Evolutionary conservation across 768 basidiomycete genomes (phyloP).

Genomic region (Suillus variegatus): DNA sequence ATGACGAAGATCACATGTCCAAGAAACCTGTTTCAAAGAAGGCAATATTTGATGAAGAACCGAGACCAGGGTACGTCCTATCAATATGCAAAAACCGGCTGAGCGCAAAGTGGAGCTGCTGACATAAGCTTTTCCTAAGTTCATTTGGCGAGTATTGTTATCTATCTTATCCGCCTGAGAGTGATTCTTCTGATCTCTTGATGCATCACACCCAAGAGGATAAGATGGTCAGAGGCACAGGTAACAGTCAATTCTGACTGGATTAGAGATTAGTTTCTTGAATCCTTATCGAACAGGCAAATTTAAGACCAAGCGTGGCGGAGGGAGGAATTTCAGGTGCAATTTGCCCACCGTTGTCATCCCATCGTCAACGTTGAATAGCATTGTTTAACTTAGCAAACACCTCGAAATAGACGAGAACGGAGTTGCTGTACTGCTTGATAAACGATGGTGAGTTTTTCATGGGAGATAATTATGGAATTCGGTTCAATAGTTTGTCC

Average conservation of each 20-base stretch:
- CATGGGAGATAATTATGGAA: not conserved
- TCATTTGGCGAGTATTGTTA: not conserved
- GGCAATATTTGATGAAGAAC: slow-evolving; percentile 2
- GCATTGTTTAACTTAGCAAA: slow-evolving; percentile 42
- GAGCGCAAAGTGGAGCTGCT: slow-evolving; percentile 1
- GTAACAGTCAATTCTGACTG: slow-evolving; percentile 10
- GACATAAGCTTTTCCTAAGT: slow-evolving; percentile 18
- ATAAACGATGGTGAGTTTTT: slow-evolving; percentile 44
- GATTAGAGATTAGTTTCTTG: no score
- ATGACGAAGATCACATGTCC: slow-evolving; percentile 23
- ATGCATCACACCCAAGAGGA: not conserved
- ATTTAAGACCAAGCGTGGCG: slow-evolving; percentile 86
- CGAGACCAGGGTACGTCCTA: not conserved
- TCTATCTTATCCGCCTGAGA: slow-evolving; percentile 20
- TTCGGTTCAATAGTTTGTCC: not conserved
- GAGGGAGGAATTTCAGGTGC: slow-evolving; percentile 83
- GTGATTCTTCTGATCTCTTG: not conserved
- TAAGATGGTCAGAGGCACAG: slow-evolving; percentile 35
- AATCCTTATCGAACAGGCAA: slow-evolving; percentile 50
- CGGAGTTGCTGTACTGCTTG: slow-evolving; percentile 52
- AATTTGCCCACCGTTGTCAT: slow-evolving; percentile 13
- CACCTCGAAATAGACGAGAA: slow-evolving; percentile 59
- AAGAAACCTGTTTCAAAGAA: slow-evolving; percentile 17
- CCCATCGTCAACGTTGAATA: slow-evolving; percentile 11
- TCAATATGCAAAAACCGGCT: not conserved